Evolutionary conservation across 2,329 filamentous ascomycete species (phyloP), one percentile per base, ranked within the genome.

Genomic region (Trichoderma koningiopsis): DNA sequence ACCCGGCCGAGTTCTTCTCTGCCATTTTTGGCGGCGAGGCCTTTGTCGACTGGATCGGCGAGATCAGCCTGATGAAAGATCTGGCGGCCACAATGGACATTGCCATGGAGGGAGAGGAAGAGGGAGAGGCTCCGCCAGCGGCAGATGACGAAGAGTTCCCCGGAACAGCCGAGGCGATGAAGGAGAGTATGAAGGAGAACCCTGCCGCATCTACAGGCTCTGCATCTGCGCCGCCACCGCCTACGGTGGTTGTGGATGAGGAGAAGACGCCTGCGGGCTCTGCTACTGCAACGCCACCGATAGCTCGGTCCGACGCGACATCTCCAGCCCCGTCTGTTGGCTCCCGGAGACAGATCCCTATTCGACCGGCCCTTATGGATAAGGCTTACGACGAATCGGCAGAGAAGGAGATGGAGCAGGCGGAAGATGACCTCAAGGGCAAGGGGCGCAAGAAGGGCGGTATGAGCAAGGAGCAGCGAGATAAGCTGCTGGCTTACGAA

Each of bases 51-150:
- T 93, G 96, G 86, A 98, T 99, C 77, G 96, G 96, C 74, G 96
- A 99, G 85, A 97, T 99, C 75, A 96, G 93, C 62, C 88, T 99
- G 69, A 97, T 99, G 92, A 98, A 97, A 84, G 96, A 99, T 77
- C 86, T 99, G 67, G 98, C 95, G 22, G 93, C 94, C 76, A 97
- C 94, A 56, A 98, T 99, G 95, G 96, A 99, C 76, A 98, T 99
- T 74, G 94, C 93, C 24, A 95, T 94, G 89, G 86, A 92, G 68
- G 92, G 93, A 75, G 62, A 87, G 57, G 82, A 83, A 2, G 84
- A 81, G 16, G 80, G 80, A 65, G 87, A 88, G 72, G 85, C 83
- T 4, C 83, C 79, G 3, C 82, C 83, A 2, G 77, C 83, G 2
- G 77, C 75, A 2, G 81, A 85, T 2, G 81, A 77, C 55, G 87